Conservation (phyloP, 2,329 filamentous ascomycete species). For the Sordariomycetes sp. region DNA sequence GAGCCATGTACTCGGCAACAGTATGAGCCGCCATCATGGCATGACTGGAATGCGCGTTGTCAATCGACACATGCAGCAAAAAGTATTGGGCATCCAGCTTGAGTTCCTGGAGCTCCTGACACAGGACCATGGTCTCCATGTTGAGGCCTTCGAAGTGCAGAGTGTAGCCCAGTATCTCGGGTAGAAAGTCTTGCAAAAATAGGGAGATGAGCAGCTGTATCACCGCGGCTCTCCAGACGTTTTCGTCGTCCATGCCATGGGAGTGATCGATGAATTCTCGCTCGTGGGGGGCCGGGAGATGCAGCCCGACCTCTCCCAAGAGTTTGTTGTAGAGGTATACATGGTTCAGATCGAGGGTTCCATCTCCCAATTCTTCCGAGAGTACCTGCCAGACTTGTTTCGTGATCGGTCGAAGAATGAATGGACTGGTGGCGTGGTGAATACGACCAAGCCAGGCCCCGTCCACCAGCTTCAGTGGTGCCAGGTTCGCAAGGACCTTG, state of each 20-base stretch:
- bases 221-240: conserved; percentile 31
- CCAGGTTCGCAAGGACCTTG: conserved; percentile 5
- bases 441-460: conserved; percentile 38
- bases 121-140: not conserved
- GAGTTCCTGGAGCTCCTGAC: conserved; percentile 33
- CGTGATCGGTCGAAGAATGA: conserved; percentile 17
- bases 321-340: not conserved
- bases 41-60: conserved; percentile 38
- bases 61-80: conserved; percentile 38
- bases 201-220: conserved; percentile 35
- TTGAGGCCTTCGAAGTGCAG: conserved; percentile 16
- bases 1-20: not conserved
- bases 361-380: not conserved
- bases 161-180: conserved; percentile 41
- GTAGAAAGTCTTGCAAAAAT: conserved; percentile 37
- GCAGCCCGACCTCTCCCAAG: not conserved
- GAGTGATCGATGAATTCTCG: no score
- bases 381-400: not conserved
- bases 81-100: conserved; percentile 36
- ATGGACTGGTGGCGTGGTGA: conserved; percentile 32
- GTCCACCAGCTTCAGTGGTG: conserved; percentile 30
- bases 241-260: conserved; percentile 1
- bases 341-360: not conserved
- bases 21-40: conserved; percentile 32
- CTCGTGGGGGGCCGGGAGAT: not conserved